Evolutionary conservation across 495 filamentous ascomycete genomes (phyloP), one percentile per base, ranked within the genome.

Genomic region (Beverwykella pulmonaria): DNA sequence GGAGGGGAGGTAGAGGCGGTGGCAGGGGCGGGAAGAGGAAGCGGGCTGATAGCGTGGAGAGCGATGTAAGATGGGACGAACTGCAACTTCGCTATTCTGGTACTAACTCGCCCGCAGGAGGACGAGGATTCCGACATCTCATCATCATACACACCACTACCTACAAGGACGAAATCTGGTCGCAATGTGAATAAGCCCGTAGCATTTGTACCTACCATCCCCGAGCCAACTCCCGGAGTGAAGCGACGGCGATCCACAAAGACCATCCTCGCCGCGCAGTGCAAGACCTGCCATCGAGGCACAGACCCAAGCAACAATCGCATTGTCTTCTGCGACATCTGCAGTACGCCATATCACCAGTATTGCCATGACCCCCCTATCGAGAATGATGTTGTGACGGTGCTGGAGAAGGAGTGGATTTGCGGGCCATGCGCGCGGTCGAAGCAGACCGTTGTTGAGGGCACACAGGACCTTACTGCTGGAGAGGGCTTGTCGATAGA

Each of bases 311-410:
- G 81, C 19, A 86, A 74, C 62, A 98, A 98, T 75, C 83, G 87
- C 79, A 97, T 98, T 60, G 94, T 98, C 8, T 94, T 96, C 74
- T 98, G 94, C 78, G 92, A 97, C 75, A 88, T 86, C 14, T 98
- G 94, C 79, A 92, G 94, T 73, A 82, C 81, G 12, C 84, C 88
- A 17, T 98, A 92, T 86, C 94, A 98, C 75, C 93, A 96, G 76
- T 83, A 84, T 65, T 98, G 94, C 71, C 93, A 97, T 75, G 86
- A 94, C 68, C 92, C 94, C 0, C 83, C 83, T 4, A 92, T 98
- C 67, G 80, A 82, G 8, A 83, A 87, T 63, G 84, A 90, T 12
- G 85, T 90, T 8, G 84, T 96, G 3, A 73, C 79, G 15, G 80
- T 87, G 30, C 79, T 88, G 63, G 86, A 88, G 54, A 83, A 82